Conservation (phyloP, 176 grass and related monocot genomes). For the Dendrocalamus sinicus region DNA sequence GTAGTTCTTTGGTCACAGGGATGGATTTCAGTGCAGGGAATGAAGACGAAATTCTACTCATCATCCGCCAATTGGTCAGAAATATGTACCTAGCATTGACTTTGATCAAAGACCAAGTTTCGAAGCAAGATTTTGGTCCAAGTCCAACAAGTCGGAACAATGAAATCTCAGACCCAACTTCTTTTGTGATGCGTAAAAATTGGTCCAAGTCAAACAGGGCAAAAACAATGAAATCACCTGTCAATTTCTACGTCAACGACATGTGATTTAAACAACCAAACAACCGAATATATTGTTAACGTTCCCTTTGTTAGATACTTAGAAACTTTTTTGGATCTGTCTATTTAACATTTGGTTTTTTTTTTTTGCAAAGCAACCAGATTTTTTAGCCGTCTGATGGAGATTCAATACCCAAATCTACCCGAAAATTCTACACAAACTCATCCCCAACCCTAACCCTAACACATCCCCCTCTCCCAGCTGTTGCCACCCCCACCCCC, state of each 20-base stretch:
- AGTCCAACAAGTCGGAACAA: neutral
- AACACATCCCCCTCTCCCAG: too few relatives aligned
- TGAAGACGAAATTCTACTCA: neutral
- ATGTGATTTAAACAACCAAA: neutral
- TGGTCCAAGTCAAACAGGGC: neutral
- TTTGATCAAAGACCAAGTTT: neutral
- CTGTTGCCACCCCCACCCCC: too few relatives aligned
- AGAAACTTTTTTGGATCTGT: too few relatives aligned
- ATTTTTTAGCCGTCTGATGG: too few relatives aligned
- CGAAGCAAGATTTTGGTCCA: neutral
- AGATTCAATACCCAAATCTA: too few relatives aligned
- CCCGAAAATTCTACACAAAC: too few relatives aligned
- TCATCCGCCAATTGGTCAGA: neutral
- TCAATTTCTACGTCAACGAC: neutral
- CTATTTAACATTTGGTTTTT: too few relatives aligned
- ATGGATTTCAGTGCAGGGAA: neutral
- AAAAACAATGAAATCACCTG: neutral
- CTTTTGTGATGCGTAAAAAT: neutral
- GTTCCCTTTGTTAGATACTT: too few relatives aligned
- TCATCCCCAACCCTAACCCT: too few relatives aligned
- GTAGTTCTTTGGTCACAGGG: neutral
- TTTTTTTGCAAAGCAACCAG: too few relatives aligned
- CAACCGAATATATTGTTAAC: neutral
- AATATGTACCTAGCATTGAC: neutral
- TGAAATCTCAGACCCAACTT: conserved; percentile 5